Evolutionary conservation across 2,329 filamentous ascomycete genomes (phyloP).

Genomic region (Bipolaris oryzae): DNA sequence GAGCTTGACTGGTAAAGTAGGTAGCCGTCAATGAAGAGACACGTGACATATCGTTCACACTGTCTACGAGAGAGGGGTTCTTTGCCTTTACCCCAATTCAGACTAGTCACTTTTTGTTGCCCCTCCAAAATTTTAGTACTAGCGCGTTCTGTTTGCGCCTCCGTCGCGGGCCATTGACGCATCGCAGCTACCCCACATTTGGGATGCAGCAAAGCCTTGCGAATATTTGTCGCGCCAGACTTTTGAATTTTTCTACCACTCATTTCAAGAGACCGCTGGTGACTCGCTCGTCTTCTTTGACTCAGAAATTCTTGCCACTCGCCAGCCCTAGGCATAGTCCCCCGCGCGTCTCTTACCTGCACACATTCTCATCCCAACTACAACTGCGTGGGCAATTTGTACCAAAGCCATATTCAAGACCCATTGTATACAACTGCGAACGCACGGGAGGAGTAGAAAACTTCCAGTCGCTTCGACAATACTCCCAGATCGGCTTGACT

Average conservation of each 20-base stretch:
- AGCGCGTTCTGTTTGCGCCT: conserved; percentile 24
- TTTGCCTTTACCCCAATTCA: conserved; percentile 4
- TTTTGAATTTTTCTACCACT: conserved; percentile 35
- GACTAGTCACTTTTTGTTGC: conserved; percentile 14
- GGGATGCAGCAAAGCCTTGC: conserved; percentile 36
- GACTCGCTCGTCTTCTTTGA: conserved; percentile 41
- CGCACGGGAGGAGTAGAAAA: not conserved
- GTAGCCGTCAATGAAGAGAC: too few relatives aligned
- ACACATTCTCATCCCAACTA: conserved; percentile 6
- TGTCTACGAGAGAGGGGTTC: not conserved
- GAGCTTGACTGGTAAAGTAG: not conserved
- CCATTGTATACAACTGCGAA: conserved; percentile 4
- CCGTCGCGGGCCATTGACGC: conserved; percentile 31
- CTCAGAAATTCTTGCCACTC: conserved; percentile 26
- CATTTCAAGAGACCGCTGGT: conserved; percentile 41
- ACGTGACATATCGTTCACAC: too few relatives aligned
- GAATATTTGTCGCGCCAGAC: conserved; percentile 22
- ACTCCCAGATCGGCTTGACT: conserved; percentile 22
- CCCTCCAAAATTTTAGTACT: conserved; percentile 37
- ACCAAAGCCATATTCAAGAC: conserved; percentile 10
- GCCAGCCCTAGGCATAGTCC: not conserved
- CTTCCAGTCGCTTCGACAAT: conserved; percentile 14
- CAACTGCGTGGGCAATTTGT: conserved; percentile 13
- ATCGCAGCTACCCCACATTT: conserved; percentile 33
- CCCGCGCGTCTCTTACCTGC: conserved; percentile 5